Evolutionary conservation across 106 monocot species (phyloP).

Genomic region (Acorus gramineus): DNA sequence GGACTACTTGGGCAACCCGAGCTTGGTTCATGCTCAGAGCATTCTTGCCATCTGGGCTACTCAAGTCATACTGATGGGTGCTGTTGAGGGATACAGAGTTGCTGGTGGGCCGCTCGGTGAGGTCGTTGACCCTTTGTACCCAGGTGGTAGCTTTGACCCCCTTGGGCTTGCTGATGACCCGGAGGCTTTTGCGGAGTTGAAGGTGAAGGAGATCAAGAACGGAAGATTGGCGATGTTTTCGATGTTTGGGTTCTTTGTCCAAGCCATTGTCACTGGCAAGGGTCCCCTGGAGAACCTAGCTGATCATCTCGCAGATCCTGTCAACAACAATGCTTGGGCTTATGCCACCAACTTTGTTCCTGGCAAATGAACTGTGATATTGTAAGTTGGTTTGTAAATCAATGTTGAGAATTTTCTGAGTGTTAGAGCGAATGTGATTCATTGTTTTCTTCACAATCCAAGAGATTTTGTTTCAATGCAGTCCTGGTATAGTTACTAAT

Average conservation of each 20-base stretch:
- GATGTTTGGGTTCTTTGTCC: no score
- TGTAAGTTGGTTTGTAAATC: no score
- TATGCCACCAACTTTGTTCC: slow-evolving; percentile 36
- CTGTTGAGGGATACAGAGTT: no score
- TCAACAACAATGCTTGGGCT: slow-evolving; percentile 32
- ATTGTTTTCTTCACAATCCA: no score
- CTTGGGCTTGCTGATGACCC: slow-evolving; percentile 31
- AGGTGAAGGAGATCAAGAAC: slow-evolving; percentile 22
- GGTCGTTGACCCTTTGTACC: slow-evolving; percentile 27
- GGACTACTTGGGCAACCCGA: slow-evolving; percentile 15
- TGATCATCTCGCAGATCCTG: slow-evolving; percentile 25
- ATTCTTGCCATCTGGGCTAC: background rate
- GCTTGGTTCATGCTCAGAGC: slow-evolving; percentile 33
- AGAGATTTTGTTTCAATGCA: no score
- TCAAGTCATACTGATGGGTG: no score
- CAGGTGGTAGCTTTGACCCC: slow-evolving; percentile 33
- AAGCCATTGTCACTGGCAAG: no score
- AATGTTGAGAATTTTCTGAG: no score
- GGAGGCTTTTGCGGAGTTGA: slow-evolving; percentile 29
- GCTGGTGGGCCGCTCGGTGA: slow-evolving; percentile 29
- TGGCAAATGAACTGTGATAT: slow-evolving; percentile 3
- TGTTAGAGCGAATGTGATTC: no score
- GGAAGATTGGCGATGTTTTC: no score
- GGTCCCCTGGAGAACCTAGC: slow-evolving; percentile 8
- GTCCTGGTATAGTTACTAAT: no score